A percentile compares a stretch with the other conserved stretches of the same genome.
These are phyloP conservation scores for Metschnikowia sp. DNA, from an alignment of 805 yeast species.

Conservation along the genomic window DNA sequence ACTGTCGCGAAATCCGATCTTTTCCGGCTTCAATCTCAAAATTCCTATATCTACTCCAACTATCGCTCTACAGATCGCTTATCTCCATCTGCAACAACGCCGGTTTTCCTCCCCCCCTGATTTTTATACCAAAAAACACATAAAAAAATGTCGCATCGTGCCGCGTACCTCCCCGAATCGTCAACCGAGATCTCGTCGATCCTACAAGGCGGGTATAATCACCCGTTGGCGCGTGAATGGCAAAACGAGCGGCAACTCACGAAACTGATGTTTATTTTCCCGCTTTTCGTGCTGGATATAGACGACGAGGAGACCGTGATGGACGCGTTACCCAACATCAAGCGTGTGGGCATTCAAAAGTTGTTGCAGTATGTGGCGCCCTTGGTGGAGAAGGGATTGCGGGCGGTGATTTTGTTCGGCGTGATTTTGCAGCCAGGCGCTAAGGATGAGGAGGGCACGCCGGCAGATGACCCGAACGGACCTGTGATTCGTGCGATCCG, in stretches of 20 bases:
- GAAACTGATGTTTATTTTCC: constrained; percentile 89
- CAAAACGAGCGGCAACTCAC: constrained; percentile 80
- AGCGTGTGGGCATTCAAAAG: constrained; percentile 79
- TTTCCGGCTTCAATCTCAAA: neutral
- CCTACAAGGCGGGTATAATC: constrained; percentile 91
- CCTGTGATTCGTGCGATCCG: constrained; percentile 85
- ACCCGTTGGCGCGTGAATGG: constrained; percentile 87
- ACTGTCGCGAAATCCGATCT: too few relatives aligned
- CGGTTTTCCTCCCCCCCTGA: neutral
- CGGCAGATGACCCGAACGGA: constrained; percentile 95
- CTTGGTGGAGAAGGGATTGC: constrained; percentile 76
- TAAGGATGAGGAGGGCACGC: constrained; percentile 79
- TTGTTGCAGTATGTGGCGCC: constrained; percentile 66
- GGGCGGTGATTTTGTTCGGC: constrained; percentile 87
- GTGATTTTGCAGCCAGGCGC: constrained; percentile 73
- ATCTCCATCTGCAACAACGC: too few relatives aligned
- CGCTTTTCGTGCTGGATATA: constrained; percentile 77
- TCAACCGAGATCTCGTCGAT: constrained; percentile 68
- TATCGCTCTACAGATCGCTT: neutral
- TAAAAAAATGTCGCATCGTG: constrained; percentile 55
- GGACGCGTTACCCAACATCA: constrained; percentile 82
- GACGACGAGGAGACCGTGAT: constrained; percentile 77
- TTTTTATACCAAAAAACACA: neutral
- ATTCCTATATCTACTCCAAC: neutral
- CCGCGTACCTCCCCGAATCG: constrained; percentile 60